Base-by-base conservation (phyloP, 441 rosid genomes). In the Populus tomentosa region DNA sequence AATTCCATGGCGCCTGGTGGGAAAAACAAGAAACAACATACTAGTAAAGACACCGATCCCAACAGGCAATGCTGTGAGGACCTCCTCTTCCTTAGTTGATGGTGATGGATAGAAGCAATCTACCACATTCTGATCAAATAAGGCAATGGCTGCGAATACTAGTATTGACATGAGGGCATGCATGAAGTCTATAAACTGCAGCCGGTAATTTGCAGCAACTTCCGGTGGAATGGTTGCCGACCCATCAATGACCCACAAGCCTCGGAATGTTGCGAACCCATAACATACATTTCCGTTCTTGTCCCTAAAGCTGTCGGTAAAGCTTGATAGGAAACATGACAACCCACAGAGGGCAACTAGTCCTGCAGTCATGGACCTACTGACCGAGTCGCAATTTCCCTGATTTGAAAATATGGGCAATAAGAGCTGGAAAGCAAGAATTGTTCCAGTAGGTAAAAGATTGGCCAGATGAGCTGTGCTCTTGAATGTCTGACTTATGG, bases 1-100 rank as follows among this genome's bases (percentile, higher is more conserved):
- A 36, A 95, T 88, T n/a, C 99, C 99, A 69, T 92, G 96, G 73
- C 98, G 96, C 74, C 80, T 85, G 28, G 96, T 91, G 0, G 99
- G 99, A 76, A 95, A 95, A 20, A 83, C 85, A 71, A 91, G 89
- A 46, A 93, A 95, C 78, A 93, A 61, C 95, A 90, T 86, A 63
- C 97, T 92, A 67, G 94, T 86, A 10, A 91, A 30, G 40, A 85
- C 88, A 23, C 98, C 99, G 42, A 93, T 74, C 65, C 86, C 94
- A 7, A 95, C 87, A 0, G 99, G 98, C 85, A 95, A 80, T 5
- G 89, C 79, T 6, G 93, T 84, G 75, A 95, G 97, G 46, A 90
- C 28, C 85, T 91, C 97, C 28, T 76, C 86, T 9, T 82, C 76
- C 80, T 87, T 84, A 9, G 72, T 78, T 21, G 98, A 87, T 1